Conservation (phyloP, 345 rosid species). For the Camelina laxa region DNA sequence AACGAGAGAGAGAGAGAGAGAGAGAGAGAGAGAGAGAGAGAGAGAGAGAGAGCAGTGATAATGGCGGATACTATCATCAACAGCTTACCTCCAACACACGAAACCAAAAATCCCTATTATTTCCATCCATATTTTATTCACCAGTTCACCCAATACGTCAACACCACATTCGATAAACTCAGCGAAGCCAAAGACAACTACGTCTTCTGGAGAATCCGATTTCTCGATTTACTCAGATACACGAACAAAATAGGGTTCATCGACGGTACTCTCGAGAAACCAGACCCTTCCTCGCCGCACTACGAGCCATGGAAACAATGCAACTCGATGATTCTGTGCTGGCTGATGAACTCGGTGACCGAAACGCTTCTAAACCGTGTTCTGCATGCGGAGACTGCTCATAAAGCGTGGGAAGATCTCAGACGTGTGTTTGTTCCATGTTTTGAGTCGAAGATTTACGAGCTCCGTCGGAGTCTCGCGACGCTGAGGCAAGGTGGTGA, state of each 20-base stretch:
- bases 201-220: background rate
- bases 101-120: background rate
- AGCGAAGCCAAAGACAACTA: constrained; percentile 14
- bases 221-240: background rate
- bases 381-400: background rate
- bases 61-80: background rate
- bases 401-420: constrained; percentile 3
- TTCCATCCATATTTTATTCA: background rate
- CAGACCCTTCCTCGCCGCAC: constrained; percentile 15
- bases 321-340: background rate
- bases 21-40: background rate
- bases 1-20: background rate
- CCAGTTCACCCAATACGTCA: background rate
- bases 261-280: constrained; percentile 4
- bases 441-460: constrained; percentile 1
- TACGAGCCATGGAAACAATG: background rate
- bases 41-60: background rate
- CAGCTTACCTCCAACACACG: background rate
- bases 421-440: background rate
- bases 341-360: background rate
- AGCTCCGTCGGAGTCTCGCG: constrained; percentile 23
- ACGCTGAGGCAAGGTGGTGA: constrained; percentile 13
- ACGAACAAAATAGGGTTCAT: background rate
- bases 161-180: background rate
- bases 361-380: background rate